Evolutionary conservation across 2,329 filamentous ascomycete genomes (phyloP), one percentile per base, ranked within the genome.

Genomic region (Aschersonia sp.): DNA sequence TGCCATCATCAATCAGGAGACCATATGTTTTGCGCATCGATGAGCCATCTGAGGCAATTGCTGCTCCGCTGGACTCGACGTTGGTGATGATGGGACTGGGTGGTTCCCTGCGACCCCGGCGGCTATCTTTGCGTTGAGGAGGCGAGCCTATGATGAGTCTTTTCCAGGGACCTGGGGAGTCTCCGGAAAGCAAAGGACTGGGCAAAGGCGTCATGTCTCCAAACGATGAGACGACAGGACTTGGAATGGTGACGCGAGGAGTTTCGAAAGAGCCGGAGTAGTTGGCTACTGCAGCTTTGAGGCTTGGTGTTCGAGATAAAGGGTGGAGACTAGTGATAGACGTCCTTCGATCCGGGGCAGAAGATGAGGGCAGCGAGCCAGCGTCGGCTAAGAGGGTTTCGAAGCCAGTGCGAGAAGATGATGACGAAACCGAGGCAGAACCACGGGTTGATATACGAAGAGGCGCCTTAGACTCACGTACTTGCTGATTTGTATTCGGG

Each of bases 171-270:
- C 81, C 79, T 9, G 80, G 77, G 1, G 82, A 84, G 56, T 82
- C 79, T 52, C 69, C 70, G 4, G 72, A 72, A 56, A 84, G 72
- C 44, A 89, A 71, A 4, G 85, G 85, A 29, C 85, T 91, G 3
- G 85, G 85, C 35, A 92, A 67, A 48, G 85, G 85, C 3, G 86
- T 91, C 52, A 92, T 68, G 60, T 88, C 83, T 51, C 81, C 80
- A 78, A 89, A 83, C 44, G 84, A 84, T 50, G 80, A 75, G 48
- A 89, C 77, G 53, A 85, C 76, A 3, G 85, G 85, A 48, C 84
- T 89, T 5, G 84, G 77, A n/a, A 84, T 72, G 31, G 74, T 69
- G 3, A 84, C 88, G 56, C 76, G 83, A 9, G 82, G 73, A 2
- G 79, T 71, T 40, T 76, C 80, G 12, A 63, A 59, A 31, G 69